phyloP scores from a whole-genome alignment of 2,329 filamentous ascomycete species.

The Claviceps spartinae region DNA sequence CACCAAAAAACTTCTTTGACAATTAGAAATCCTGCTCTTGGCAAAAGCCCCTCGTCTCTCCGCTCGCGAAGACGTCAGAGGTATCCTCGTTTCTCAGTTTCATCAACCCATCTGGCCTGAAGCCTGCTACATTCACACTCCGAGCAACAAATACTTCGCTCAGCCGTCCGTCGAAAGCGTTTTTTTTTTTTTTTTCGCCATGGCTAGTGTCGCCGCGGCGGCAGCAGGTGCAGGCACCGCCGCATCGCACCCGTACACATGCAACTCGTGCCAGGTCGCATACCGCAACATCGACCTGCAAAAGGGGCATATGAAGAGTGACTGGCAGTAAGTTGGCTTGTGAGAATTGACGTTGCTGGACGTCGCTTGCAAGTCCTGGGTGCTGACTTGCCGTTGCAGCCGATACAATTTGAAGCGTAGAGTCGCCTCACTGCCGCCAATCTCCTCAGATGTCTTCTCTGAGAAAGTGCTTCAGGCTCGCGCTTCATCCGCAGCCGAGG shows the following conservation, averaged over 20 bases:
- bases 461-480: conserved; percentile 92
- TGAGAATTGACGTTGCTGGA: background rate
- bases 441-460: conserved; percentile 83
- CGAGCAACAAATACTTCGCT: background rate
- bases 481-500: conserved; percentile 68
- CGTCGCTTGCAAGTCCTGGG: no score
- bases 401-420: conserved; percentile 94
- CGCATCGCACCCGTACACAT: conserved; percentile 77
- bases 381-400: conserved; percentile 27
- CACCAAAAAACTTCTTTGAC: conserved; percentile 15
- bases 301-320: conserved; percentile 90
- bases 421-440: conserved; percentile 78
- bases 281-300: conserved; percentile 91
- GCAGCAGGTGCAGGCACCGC: conserved; percentile 19
- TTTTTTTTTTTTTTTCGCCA: conserved; percentile 15
- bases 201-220: conserved; percentile 30
- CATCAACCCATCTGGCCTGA: background rate
- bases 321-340: conserved; percentile 79
- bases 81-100: background rate
- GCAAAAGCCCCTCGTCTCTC: conserved; percentile 1
- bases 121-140: background rate
- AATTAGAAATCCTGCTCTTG: conserved; percentile 6
- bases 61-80: background rate
- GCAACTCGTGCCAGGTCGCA: conserved; percentile 95
- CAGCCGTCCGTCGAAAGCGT: background rate